phyloP scores from a whole-genome alignment of 768 basidiomycete genomes.

The Neoboletus subvelutipes region DNA sequence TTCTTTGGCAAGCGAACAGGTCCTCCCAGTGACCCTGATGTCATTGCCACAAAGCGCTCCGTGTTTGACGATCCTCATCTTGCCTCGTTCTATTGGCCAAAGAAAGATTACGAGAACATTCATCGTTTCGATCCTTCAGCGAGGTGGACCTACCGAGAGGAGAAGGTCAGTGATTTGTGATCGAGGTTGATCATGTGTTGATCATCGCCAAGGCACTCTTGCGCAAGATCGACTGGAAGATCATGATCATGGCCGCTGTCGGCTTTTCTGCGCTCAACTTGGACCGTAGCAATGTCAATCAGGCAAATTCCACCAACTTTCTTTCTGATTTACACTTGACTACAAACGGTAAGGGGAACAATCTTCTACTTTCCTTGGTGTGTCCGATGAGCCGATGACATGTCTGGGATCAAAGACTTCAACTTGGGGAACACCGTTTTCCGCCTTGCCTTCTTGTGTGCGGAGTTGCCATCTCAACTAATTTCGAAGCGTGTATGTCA shows the following conservation, averaged over 20 bases:
- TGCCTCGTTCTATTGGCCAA: conserved; percentile 39
- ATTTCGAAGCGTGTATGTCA: conserved; percentile 53
- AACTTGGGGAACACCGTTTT: conserved; percentile 57
- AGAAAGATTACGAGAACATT: conserved; percentile 51
- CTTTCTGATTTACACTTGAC: conserved; percentile 55
- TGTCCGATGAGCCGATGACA: not conserved
- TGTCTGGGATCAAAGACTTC: conserved; percentile 38
- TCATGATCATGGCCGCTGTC: conserved; percentile 56
- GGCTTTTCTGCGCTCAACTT: conserved; percentile 58
- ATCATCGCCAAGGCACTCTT: conserved; percentile 39
- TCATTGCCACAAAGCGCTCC: conserved; percentile 49
- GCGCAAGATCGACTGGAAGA: conserved; percentile 60
- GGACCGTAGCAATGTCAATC: conserved; percentile 52
- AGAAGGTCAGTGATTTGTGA: conserved; percentile 36
- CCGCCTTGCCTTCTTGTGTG: conserved; percentile 49
- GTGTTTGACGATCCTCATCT: conserved; percentile 52
- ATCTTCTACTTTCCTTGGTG: conserved; percentile 1
- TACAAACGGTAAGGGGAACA: conserved; percentile 38
- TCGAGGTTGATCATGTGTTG: not conserved
- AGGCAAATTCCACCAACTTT: conserved; percentile 60
- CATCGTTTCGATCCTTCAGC: conserved; percentile 56
- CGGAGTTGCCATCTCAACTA: conserved; percentile 63
- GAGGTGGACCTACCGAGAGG: conserved; percentile 61
- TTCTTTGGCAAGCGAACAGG: not conserved
- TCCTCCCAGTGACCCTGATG: conserved; percentile 27